A percentile compares a stretch with the other conserved stretches of the same genome.
Conservation (phyloP, 2,329 filamentous ascomycete species). For the Verticillium albo-atrum region DNA sequence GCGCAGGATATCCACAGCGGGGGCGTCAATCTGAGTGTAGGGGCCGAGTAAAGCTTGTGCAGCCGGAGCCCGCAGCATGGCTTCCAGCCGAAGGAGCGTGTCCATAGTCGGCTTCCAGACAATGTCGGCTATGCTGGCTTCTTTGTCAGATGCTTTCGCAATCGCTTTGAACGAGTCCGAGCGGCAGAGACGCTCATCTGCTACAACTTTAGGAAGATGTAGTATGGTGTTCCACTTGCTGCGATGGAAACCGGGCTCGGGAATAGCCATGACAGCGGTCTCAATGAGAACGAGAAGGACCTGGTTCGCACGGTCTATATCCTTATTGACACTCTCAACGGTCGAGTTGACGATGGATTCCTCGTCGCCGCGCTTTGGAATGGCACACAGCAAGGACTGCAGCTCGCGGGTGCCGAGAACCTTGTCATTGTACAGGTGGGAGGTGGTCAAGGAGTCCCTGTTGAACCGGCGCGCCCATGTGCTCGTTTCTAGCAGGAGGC, state of each 20-base stretch:
- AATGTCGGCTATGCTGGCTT: neutral
- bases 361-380: neutral
- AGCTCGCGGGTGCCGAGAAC: slow-evolving; percentile 13
- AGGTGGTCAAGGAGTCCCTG: slow-evolving; percentile 16
- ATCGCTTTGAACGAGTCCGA: slow-evolving; percentile 3
- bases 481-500: slow-evolving; percentile 15
- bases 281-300: slow-evolving; percentile 9
- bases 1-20: slow-evolving; percentile 10
- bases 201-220: slow-evolving; percentile 1
- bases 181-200: slow-evolving; percentile 1
- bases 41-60: slow-evolving; percentile 6
- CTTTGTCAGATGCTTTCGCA: neutral
- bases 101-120: slow-evolving; percentile 26
- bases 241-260: slow-evolving; percentile 7
- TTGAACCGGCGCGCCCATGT: slow-evolving; percentile 23
- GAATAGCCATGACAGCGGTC: slow-evolving; percentile 1
- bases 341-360: neutral
- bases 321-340: neutral
- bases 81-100: slow-evolving; percentile 19
- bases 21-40: slow-evolving; percentile 5
- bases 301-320: slow-evolving; percentile 1
- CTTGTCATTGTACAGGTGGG: slow-evolving; percentile 10
- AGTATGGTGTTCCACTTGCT: slow-evolving; percentile 1
- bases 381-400: slow-evolving; percentile 4
- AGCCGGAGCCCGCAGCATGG: neutral